Evolutionary conservation across 129 eudicot genomes (phyloP), one percentile per base, ranked within the genome.

Genomic region (Silybum marianum): DNA sequence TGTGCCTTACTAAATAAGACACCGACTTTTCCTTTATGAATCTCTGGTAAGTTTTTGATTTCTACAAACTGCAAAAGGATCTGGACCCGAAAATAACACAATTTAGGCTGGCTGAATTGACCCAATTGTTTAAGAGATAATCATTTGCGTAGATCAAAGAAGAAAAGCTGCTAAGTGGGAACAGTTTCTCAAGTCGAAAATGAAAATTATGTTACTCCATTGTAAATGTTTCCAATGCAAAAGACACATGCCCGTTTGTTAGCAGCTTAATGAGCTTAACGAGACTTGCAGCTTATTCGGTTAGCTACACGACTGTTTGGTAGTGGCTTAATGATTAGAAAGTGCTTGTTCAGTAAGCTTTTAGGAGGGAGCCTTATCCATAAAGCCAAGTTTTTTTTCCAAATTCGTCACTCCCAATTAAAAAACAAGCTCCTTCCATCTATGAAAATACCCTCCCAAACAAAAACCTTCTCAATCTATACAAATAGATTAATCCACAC

Each of bases 41-140:
- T 83, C 70, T 87, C 89, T 9, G 95, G 91, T n/a, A 93, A 71
- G 80, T 96, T 89, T 44, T 83, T 93, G 44, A 93, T 81, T 70
- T 86, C 90, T 22, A 91, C 91, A 83, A 93, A 89, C 90, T 96
- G 97, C 87, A 96, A 62, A 90, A 91, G 81, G 62, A 96, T 91
- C 99, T 95, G 88, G 54, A 79, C n/a, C 60, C 72, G 14, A 69
- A 54, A 74, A 11, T 9, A 58, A 79, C 30, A 81, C 14, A 26
- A 42, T 80, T 80, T 40, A 32, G 62, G 38, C 62, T 54, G 40
- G 24, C 13, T 25, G 1, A 26, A 23, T 74, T 42, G 51, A 42
- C 14, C 18, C 0, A 28, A 25, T 74, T 44, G 51, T 40, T 25
- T 18, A 71, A 16, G 54, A 9, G 14, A 44, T 1, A 18, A 6